Evolutionary conservation across 257 asterid genomes (phyloP).

Genomic region (Nicotiana undulata): DNA sequence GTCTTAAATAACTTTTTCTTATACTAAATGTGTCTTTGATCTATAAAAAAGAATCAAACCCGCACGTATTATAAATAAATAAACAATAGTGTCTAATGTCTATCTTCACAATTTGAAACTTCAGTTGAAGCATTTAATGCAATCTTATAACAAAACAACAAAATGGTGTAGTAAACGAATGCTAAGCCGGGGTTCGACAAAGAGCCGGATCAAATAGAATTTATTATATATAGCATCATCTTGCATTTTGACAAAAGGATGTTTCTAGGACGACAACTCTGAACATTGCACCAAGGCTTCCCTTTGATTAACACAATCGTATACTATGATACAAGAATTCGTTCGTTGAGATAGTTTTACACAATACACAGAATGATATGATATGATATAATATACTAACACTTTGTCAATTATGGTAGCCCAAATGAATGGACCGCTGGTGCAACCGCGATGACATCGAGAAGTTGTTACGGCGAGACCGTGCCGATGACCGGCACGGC

Average conservation of each 20-base stretch:
- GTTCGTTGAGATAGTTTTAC: background rate
- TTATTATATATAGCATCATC: background rate
- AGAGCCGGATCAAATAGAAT: accelerated
- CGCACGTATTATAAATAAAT: background rate
- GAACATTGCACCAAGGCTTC: background rate
- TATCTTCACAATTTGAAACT: background rate
- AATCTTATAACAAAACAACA: background rate
- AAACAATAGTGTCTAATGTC: background rate
- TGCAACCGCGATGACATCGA: slow-evolving; percentile 23
- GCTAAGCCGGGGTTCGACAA: too few relatives aligned
- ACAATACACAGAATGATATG: background rate
- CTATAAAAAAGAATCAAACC: background rate
- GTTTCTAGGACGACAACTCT: background rate
- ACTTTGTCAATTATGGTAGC: slow-evolving; percentile 22
- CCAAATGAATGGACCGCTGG: slow-evolving; percentile 86
- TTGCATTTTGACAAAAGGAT: background rate
- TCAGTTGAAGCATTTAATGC: background rate
- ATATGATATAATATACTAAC: background rate
- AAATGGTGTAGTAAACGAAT: background rate
- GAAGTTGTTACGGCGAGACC: slow-evolving; percentile 83
- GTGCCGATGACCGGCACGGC: slow-evolving; percentile 43
- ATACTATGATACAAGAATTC: background rate
- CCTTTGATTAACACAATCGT: background rate
- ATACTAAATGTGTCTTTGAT: background rate
- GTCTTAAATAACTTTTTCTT: too few relatives aligned